These are phyloP conservation scores for Calycina herbarum DNA, from an alignment of 2,329 filamentous ascomycete genomes.

Conservation along the genomic window DNA sequence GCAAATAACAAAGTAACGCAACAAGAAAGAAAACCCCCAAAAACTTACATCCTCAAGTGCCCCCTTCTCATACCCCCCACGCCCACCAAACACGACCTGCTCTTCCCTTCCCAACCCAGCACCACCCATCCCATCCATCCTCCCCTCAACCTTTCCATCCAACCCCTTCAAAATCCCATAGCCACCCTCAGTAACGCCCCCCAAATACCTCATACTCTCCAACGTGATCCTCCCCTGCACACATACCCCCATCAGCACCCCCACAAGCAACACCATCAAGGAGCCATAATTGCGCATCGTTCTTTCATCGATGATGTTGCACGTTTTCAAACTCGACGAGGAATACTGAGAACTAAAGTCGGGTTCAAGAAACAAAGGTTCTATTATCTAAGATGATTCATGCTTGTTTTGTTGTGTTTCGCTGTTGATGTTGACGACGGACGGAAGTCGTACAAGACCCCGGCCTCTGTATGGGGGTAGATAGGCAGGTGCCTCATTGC, in stretches of 20 bases:
- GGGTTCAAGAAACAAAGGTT: neutral
- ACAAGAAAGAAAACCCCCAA: conserved; percentile 1
- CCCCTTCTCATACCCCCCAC: conserved; percentile 16
- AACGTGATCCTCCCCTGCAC: conserved; percentile 22
- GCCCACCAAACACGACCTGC: conserved; percentile 1
- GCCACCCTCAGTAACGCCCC: conserved; percentile 20
- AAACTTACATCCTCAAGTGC: conserved; percentile 32
- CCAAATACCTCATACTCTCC: conserved; percentile 27
- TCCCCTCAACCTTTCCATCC: conserved; percentile 1
- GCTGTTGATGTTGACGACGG: too few relatives aligned
- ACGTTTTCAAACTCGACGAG: too few relatives aligned
- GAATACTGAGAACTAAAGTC: neutral
- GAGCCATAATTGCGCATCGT: neutral
- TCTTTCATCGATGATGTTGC: too few relatives aligned
- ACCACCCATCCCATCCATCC: conserved; percentile 15
- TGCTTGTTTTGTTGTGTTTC: too few relatives aligned
- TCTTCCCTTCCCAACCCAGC: conserved; percentile 10
- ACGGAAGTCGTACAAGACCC: too few relatives aligned
- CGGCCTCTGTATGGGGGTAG: neutral
- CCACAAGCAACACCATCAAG: neutral
- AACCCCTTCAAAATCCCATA: conserved; percentile 6
- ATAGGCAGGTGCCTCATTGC: neutral
- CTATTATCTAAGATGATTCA: too few relatives aligned
- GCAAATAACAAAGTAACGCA: too few relatives aligned
- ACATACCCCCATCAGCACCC: neutral